Base-by-base conservation (phyloP, 768 basidiomycete species). In the Russula olivacea region DNA sequence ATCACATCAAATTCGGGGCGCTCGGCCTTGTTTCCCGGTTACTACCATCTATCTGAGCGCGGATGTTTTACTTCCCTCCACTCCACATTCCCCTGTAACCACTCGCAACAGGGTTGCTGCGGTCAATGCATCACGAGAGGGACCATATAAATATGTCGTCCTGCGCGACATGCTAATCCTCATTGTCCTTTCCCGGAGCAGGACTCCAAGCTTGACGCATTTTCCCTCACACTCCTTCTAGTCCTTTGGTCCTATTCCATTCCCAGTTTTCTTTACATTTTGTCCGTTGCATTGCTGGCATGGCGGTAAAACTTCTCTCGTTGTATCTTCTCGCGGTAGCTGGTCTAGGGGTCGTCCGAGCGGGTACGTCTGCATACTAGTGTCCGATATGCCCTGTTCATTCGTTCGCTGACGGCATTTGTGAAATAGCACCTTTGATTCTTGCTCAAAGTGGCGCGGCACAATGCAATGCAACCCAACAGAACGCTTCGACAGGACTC, bases 181-280 rank as follows among this genome's bases (percentile, higher is more conserved):
- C 23, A 23, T 55, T 41, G 25, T 32, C 52, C 58, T 11, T 50
- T 59, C 40, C 30, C 48, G 32, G 59, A 41, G 63, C 63, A 55
- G 63, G 63, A 30, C 53, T 51, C 63, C 40, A 23, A 60, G 54
- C 63, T 63, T 54, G 62, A 63, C 57, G 62, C 52, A 28, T 51
- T 55, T 53, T 54, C 11, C 0, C 40, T 11, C 23, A 43, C 53
- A 21, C 43, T 45, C 32, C 19, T 30, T 51, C 36, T 19, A 25
- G 48, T 55, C 40, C 15, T 17, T 23, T 55, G 19, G 9, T 47
- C 45, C 45, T 1, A 21, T n/a, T 21, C 45, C 45, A 11, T 15
- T 21, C 38, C 52, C 56, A 10, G 30, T 15, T 43, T 59, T 34
- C 38, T 58, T 40, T 55, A 51, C 40, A 45, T 38, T 50, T 52